Evolutionary conservation across 1,139 yeast genomes (phyloP), one percentile per base, ranked within the genome.

Genomic region (Taphrina deformans): DNA sequence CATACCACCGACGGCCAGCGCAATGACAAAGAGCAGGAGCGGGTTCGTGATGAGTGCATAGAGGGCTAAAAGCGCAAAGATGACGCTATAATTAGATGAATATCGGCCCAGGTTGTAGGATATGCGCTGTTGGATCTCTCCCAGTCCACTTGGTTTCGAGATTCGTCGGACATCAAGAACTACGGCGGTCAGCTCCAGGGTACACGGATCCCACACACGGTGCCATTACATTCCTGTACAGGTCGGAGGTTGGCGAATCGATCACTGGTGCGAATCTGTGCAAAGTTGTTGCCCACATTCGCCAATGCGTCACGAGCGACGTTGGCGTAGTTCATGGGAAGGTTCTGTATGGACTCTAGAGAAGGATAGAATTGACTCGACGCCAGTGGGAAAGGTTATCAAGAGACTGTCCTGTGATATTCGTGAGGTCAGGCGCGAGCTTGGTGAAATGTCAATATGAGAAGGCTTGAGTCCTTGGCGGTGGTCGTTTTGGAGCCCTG

Each of bases 91-190:
- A 79, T 95, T 95, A 69, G 96, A 87, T 63, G 90, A 87, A 78
- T 86, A 93, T 78, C 93, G 89, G 51, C 90, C 86, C 75, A 93
- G 79, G 78, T 93, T 93, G 81, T 85, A 93, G 59, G 87, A 79
- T 56, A 92, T 89, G 75, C 99, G 85, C 72, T 89, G 84, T 78
- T 95, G 99, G 63, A 89, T 81, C 71, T 95, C 99, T 56, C 89
- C 86, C 77, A 91, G 87, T 76, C 91, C 92, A 66, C 83, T 85
- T 24, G 99, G 99, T 76, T 90, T 91, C 58, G 96, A 88, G 69
- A 93, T 76, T 75, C 96, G 86, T 77, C 93, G 88, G 73, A 89
- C 79, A 75, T 93, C 98, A 73, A 93, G 89, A 75, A 93, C 58
- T 51, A 18, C 93, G 21, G 23, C 16, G 7, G 27, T 44, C 48